Evolutionary conservation across 1,284 basidiomycete genomes (phyloP).

Genomic region (Tylopilus sp.): DNA sequence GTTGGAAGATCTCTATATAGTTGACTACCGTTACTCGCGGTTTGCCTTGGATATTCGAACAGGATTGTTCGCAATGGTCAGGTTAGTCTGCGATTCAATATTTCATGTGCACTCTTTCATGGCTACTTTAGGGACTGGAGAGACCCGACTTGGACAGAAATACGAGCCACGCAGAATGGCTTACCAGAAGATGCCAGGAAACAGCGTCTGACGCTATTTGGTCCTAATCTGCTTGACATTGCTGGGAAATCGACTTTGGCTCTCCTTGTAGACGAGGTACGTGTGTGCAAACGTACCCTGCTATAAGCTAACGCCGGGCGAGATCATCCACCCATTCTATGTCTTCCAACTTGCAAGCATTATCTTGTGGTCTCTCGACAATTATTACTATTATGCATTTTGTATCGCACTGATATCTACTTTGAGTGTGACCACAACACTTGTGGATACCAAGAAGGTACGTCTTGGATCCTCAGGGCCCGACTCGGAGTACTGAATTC

Average conservation of each 20-base stretch:
- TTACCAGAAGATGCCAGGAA: conserved; percentile 49
- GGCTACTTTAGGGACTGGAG: conserved; percentile 75
- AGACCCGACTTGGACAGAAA: conserved; percentile 72
- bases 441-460: conserved; percentile 90
- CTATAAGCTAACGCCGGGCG: conserved; percentile 14
- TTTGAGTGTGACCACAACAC: conserved; percentile 80
- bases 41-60: conserved; percentile 84
- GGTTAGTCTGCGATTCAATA: conserved; percentile 39
- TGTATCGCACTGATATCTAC: conserved; percentile 93
- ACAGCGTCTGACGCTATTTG: conserved; percentile 77
- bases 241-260: conserved; percentile 79
- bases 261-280: conserved; percentile 87
- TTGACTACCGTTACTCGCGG: conserved; percentile 85
- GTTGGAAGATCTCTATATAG: conserved; percentile 51
- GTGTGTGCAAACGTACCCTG: not conserved
- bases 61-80: conserved; percentile 79
- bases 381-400: conserved; percentile 97
- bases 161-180: conserved; percentile 61
- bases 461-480: conserved; percentile 11
- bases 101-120: conserved; percentile 5
- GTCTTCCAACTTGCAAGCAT: conserved; percentile 98
- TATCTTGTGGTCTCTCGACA: conserved; percentile 88
- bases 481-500: conserved; percentile 11
- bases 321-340: conserved; percentile 89
- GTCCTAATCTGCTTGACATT: conserved; percentile 87